These are phyloP conservation scores for Hericium alpestre DNA, from an alignment of 768 basidiomycete species.

Conservation along the genomic window DNA sequence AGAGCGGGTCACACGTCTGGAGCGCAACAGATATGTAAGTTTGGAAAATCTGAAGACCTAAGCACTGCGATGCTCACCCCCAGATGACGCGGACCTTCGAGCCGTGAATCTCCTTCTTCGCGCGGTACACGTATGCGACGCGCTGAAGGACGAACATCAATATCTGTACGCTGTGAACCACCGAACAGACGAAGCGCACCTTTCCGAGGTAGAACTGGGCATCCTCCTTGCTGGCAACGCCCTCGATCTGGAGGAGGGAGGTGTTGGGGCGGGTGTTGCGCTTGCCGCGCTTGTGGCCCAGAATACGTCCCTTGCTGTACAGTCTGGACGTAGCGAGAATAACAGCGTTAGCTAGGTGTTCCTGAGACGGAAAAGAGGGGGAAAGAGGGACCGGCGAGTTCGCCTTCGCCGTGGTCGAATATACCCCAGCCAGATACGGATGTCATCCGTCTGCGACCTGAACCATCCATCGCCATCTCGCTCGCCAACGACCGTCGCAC, in stretches of 20 bases:
- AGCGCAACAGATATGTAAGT: background rate
- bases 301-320: slow-evolving; percentile 91
- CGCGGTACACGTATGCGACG: slow-evolving; percentile 96
- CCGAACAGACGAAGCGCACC: slow-evolving; percentile 36
- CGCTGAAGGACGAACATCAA: slow-evolving; percentile 41
- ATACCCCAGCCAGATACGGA: background rate
- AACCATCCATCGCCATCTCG: slow-evolving; percentile 37
- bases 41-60: background rate
- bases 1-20: slow-evolving; percentile 81
- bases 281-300: slow-evolving; percentile 98
- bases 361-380: background rate
- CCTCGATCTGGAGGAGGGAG: slow-evolving; percentile 94
- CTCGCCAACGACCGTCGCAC: slow-evolving; percentile 13
- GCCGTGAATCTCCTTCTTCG: slow-evolving; percentile 88
- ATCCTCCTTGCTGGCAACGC: slow-evolving; percentile 86
- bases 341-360: background rate
- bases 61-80: slow-evolving; percentile 53
- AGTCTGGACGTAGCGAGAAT: slow-evolving; percentile 44
- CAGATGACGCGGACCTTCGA: slow-evolving; percentile 97
- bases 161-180: background rate
- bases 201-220: slow-evolving; percentile 98
- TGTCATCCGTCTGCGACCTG: slow-evolving; percentile 14
- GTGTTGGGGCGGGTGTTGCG: slow-evolving; percentile 94
- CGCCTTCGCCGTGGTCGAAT: background rate
- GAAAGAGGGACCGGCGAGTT: background rate